Percentiles rank a stretch among this genome's conserved stretches.
Conservation (phyloP, 2,329 filamentous ascomycete genomes). For the Exophiala sp. region DNA sequence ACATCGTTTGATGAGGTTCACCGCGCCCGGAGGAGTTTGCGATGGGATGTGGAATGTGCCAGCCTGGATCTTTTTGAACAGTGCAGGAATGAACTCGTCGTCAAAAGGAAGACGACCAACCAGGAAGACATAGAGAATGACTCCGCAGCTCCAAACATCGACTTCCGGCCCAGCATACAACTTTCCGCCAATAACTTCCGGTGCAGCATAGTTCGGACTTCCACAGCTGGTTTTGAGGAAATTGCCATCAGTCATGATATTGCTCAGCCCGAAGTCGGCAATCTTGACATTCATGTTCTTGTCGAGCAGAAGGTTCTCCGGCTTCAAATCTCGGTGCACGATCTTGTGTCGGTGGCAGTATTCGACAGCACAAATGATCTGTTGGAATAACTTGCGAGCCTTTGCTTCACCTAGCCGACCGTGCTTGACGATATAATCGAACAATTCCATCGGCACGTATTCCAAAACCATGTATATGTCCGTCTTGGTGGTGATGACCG, state of each 20-base stretch:
- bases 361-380: constrained; percentile 97
- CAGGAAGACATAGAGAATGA: constrained; percentile 61
- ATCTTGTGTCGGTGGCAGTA: constrained; percentile 99
- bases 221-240: constrained; percentile 98
- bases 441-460: constrained; percentile 91
- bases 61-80: constrained; percentile 96
- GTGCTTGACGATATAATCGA: constrained; percentile 95
- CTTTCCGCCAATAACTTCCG: constrained; percentile 96
- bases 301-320: constrained; percentile 91
- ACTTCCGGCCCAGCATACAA: constrained; percentile 96
- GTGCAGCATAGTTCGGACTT: constrained; percentile 95
- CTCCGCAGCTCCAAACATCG: constrained; percentile 71
- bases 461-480: constrained; percentile 99
- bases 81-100: constrained; percentile 93
- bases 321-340: constrained; percentile 93
- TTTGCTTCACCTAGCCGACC: constrained; percentile 85
- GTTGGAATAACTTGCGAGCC: constrained; percentile 97
- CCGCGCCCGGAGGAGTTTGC: constrained; percentile 82
- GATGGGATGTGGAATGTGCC: constrained; percentile 88
- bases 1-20: constrained; percentile 77
- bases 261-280: constrained; percentile 95
- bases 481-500: constrained; percentile 86
- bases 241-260: constrained; percentile 99
- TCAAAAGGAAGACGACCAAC: constrained; percentile 78
- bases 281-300: constrained; percentile 98